A percentile compares a stretch with the other conserved stretches of the same genome.
These are phyloP conservation scores for Torulaspora franciscae DNA, from an alignment of 805 yeast genomes.

Conservation along the genomic window DNA sequence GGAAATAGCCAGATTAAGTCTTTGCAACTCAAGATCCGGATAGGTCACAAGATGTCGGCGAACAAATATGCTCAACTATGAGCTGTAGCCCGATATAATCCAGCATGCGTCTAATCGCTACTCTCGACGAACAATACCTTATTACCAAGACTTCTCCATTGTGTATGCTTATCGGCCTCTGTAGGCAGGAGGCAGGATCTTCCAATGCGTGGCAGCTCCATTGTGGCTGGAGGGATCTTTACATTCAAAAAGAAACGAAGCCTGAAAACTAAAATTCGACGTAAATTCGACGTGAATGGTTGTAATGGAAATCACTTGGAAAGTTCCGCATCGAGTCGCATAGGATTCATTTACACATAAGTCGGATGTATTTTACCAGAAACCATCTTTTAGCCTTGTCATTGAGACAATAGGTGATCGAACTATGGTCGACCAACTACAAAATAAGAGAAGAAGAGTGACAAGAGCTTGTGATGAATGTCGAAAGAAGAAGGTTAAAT, in stretches of 20 bases:
- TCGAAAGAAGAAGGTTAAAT: slow-evolving; percentile 70
- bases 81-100: too few relatives aligned
- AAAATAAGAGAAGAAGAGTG: slow-evolving; percentile 36
- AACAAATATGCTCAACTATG: too few relatives aligned
- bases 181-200: background rate
- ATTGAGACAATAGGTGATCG: background rate
- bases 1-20: too few relatives aligned
- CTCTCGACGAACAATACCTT: too few relatives aligned
- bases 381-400: background rate
- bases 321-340: background rate
- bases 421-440: slow-evolving; percentile 7
- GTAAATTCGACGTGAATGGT: background rate
- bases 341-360: background rate
- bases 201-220: slow-evolving; percentile 3
- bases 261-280: background rate
- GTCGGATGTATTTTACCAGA: background rate
- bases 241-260: slow-evolving; percentile 2
- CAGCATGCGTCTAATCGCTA: too few relatives aligned
- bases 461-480: slow-evolving; percentile 47
- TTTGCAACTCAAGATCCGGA: too few relatives aligned
- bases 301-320: background rate
- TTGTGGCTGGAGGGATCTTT: background rate
- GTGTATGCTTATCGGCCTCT: background rate
- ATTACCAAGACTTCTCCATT: too few relatives aligned
- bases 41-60: too few relatives aligned